Evolutionary conservation across 805 yeast species (phyloP), one percentile per base, ranked within the genome.

Genomic region (Kluyveromyces aestuarii): DNA sequence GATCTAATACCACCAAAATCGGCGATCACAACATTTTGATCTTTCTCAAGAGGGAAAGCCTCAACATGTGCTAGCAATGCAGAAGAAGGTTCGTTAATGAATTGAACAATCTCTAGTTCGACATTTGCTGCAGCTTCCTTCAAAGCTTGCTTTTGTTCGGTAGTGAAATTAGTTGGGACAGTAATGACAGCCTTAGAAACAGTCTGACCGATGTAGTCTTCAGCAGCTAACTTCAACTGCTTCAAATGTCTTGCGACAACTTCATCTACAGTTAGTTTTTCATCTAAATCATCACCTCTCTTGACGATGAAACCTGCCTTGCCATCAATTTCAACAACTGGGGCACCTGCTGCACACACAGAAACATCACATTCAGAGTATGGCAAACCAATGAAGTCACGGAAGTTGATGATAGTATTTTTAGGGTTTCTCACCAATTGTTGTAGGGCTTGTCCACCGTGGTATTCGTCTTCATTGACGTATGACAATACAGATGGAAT

Each of bases 1-100:
- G 96, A 83, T 71, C 98, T 80, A 58, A 89, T 77, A 64, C 96
- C 97, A 67, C 99, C 99, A 61, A 93, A 87, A 70, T 93, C 99
- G 48, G 95, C 95, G 57, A 93, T 96, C 45, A 88, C 95, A 37
- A 64, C 64, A 45, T 61, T 64, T 42, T 50, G 61, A 43, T 66
- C 70, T n/a, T 53, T 53, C 39, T 55, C 54, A 46, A 55, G 55
- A 42, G 59, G 58, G 53, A 62, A 82, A 82, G 51, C 87, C 69
- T 73, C 70, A 8, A 58, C 55, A 63, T 90, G 91, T 6, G 98
- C 88, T 56, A 93, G 74, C 54, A 93, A 73, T 45, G 97, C 96
- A 52, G 97, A 86, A 51, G 88, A 74, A 56, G 96, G 96, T 73
- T 93, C 99, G 66, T 83, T 83, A 64, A 93, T 84, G 60, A 87